Evolutionary conservation across 2,329 filamentous ascomycete species (phyloP).

Genomic region (Pyricularia sp.): DNA sequence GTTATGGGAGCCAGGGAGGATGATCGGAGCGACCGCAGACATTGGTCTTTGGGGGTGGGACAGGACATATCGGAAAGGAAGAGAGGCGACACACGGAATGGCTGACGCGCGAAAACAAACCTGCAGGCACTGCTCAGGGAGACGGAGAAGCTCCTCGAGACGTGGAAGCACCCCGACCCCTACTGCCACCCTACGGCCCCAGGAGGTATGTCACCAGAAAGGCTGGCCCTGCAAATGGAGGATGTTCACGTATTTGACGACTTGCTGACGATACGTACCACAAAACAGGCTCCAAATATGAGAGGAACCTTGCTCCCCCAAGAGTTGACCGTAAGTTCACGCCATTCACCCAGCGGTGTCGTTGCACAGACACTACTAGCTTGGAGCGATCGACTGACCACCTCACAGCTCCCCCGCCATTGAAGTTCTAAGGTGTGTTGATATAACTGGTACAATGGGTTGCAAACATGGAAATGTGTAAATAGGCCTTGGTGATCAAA

Average conservation of each 20-base stretch:
- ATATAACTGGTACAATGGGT: background rate
- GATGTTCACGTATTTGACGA: slow-evolving; percentile 3
- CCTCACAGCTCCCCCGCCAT: slow-evolving; percentile 35
- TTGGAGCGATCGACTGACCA: slow-evolving; percentile 10
- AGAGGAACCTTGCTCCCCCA: slow-evolving; percentile 79
- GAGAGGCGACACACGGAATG: background rate
- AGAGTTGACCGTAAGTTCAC: slow-evolving; percentile 66
- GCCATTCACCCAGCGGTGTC: background rate
- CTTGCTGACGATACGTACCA: slow-evolving; percentile 9
- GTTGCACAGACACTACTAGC: background rate
- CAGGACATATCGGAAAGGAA: background rate
- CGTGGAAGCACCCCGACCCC: slow-evolving; percentile 97
- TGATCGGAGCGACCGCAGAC: background rate
- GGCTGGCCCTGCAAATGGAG: background rate
- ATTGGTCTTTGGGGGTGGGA: background rate
- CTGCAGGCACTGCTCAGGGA: slow-evolving; percentile 66
- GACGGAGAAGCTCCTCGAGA: slow-evolving; percentile 78
- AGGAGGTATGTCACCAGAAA: slow-evolving; percentile 56
- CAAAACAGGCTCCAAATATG: slow-evolving; percentile 77
- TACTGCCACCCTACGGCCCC: slow-evolving; percentile 85
- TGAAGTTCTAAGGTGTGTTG: slow-evolving; percentile 29
- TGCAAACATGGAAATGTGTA: background rate
- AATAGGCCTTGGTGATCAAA: slow-evolving; percentile 8
- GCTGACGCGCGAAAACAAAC: background rate
- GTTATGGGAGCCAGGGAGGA: background rate